Base-by-base conservation (phyloP, 805 yeast genomes). In the Saturnispora serradocipensis region DNA sequence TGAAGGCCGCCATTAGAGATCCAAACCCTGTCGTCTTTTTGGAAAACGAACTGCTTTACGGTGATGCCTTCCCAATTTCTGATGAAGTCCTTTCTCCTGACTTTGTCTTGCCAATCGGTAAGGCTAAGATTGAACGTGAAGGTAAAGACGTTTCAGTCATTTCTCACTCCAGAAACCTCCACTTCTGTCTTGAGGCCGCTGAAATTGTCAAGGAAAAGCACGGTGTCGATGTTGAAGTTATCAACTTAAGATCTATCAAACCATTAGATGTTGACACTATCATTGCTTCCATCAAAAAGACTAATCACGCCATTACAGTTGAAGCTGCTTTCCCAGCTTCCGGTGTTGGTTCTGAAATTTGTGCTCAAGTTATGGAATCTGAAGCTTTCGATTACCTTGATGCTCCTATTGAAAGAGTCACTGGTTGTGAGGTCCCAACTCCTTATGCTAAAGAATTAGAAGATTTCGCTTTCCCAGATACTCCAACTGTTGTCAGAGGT, bases 351-450 rank as follows among this genome's bases (percentile, higher is more conserved):
- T 88, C 97, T 50, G 99, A 93, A 78, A 87, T 93, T 65, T 81
- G 90, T 69, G 99, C 98, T 56, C 96, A 89, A 74, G 77, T 93
- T 67, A 89, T 93, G 97, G 99, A 93, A 76, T 82, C 95, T 53
- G 97, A 90, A 73, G 98, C 96, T 50, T 93, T 93, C 61, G 99
- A 93, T 73, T 88, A 89, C 81, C 81, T 93, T 67, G 99, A 93
- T 73, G 95, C 98, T 55, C 99, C 99, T 62, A 88, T 93, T 60
- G 95, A 85, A 76, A 88, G 99, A 79, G 91, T 90, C 64, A 93
- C 99, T 54, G 99, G 99, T 71, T 95, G 98, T 68, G 99, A 93
- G 76, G 97, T 90, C 32, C 99, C 99, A 72, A 93, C 99, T 61
- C 99, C 99, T 59, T 93, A 93, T 69, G 96, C 97, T 62, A 81